These are phyloP conservation scores for Truncatella angustata DNA, from an alignment of 2,329 filamentous ascomycete genomes.

Conservation along the genomic window DNA sequence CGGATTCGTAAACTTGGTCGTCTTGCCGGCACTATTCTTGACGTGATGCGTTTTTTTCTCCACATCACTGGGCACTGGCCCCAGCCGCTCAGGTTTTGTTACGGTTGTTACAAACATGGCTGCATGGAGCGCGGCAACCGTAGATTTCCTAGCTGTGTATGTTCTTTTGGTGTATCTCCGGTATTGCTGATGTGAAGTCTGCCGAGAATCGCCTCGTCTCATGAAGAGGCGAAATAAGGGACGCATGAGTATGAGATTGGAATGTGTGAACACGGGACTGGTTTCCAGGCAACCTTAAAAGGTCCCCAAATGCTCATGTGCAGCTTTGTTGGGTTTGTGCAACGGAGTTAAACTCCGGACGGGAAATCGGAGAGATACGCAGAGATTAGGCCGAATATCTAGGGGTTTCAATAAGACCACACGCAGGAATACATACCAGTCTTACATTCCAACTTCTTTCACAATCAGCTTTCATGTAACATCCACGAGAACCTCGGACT, in stretches of 20 bases:
- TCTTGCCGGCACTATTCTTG: conserved; percentile 34
- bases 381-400: too few species aligned
- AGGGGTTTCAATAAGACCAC: too few species aligned
- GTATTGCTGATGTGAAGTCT: neutral
- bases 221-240: neutral
- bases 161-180: neutral
- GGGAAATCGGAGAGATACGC: too few species aligned
- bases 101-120: conserved; percentile 5
- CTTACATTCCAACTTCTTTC: neutral
- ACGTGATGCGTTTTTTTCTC: conserved; percentile 48
- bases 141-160: too few species aligned
- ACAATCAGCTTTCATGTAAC: neutral
- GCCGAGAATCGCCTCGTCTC: neutral
- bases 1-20: conserved; percentile 38
- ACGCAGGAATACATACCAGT: too few species aligned
- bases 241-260: neutral
- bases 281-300: too few species aligned
- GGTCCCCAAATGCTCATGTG: too few species aligned
- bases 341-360: too few species aligned
- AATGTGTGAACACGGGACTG: too few species aligned
- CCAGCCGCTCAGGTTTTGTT: conserved; percentile 2
- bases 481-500: neutral
- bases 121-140: neutral
- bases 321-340: too few species aligned
- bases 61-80: conserved; percentile 35